Conservation (phyloP, 805 yeast genomes). For the Myxozyma lipomycoides region DNA sequence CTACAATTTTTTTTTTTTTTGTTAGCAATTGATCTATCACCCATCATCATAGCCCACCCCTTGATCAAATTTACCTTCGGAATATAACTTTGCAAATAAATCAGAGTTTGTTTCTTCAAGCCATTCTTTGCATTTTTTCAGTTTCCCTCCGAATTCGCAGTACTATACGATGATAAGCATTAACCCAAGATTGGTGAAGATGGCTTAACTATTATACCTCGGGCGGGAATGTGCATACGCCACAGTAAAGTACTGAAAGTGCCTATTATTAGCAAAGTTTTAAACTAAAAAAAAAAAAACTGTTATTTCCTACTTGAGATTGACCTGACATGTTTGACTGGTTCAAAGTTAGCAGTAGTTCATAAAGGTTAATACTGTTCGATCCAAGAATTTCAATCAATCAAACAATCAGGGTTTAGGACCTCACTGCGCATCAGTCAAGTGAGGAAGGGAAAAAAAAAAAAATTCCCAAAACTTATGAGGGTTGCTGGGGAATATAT, state of each 20-base stretch:
- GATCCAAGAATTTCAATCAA: too few relatives aligned
- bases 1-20: slow-evolving; percentile 24
- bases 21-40: slow-evolving; percentile 1
- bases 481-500: too few relatives aligned
- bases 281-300: background rate
- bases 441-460: too few relatives aligned
- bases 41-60: background rate
- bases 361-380: too few relatives aligned
- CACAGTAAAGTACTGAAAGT: slow-evolving; percentile 26
- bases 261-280: slow-evolving; percentile 6
- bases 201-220: slow-evolving; percentile 13
- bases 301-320: background rate
- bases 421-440: too few relatives aligned
- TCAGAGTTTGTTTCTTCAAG: slow-evolving; percentile 56
- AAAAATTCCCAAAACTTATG: too few relatives aligned
- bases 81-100: slow-evolving; percentile 57
- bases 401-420: too few relatives aligned
- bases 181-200: background rate
- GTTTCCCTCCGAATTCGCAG: slow-evolving; percentile 83
- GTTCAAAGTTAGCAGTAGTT: too few relatives aligned
- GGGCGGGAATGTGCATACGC: slow-evolving; percentile 31
- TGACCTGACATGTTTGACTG: background rate
- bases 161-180: slow-evolving; percentile 39
- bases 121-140: slow-evolving; percentile 84
- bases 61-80: slow-evolving; percentile 42